Evolutionary conservation across 495 filamentous ascomycete species (phyloP), one percentile per base, ranked within the genome.

Genomic region (Aspergillus leporis): DNA sequence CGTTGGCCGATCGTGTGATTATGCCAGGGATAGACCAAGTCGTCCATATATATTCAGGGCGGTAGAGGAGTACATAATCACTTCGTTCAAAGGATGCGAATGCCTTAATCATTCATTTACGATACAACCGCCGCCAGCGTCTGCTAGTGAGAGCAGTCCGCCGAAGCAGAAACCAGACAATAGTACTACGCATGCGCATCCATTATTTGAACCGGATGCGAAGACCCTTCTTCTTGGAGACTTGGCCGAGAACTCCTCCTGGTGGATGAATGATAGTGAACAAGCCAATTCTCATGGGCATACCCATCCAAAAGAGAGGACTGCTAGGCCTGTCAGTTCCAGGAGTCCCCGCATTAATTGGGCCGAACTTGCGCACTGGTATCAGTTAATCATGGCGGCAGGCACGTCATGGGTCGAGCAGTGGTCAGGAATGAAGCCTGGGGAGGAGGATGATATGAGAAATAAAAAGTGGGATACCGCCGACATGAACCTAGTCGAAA

Each of bases 141-240:
- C 66, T 25, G 62, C 69, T 4, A 68, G 66, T 51, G 67, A 64
- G 36, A 67, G 61, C 16, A 66, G 63, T 50, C 68, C 61, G 5
- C 66, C 73, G 9, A 65, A 55, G 59, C 71, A 66, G 60, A 70
- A 65, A 56, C 49, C 63, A 25, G 70, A 70, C 36, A 55, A 61
- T 5, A 67, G 25, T 14, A 28, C 60, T 30, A 66, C 63, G 16
- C 53, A 65, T 30, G 53, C 54, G 10, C 49, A 68, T 10, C 64
- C 64, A 8, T 60, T 81, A 4, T 83, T 81, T 25, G 82, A 85
- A 52, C 71, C 91, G 25, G 91, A 94, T 69, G 83, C 88, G 0
- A 94, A 93, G 70, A 87, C 89, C 0, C 76, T 94, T 13, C 78
- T 93, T 13, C 68, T 92, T n/a, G 91, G 90, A 14, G 85, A 93